Base-by-base conservation (phyloP, 2,329 filamentous ascomycete genomes). In the Sclerotiophoma versabilis region DNA sequence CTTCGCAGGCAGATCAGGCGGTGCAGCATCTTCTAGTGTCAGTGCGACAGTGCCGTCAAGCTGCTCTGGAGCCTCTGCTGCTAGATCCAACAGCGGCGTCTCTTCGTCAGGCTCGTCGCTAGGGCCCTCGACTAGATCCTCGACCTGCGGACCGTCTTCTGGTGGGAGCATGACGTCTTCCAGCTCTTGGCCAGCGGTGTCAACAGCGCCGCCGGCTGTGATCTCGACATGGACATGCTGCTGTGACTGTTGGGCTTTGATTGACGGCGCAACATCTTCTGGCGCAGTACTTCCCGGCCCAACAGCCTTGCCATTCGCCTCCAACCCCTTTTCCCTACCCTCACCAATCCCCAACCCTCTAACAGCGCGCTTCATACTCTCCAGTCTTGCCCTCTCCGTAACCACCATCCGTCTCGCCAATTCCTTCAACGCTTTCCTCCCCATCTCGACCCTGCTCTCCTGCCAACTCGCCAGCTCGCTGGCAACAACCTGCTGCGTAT, bases 401-500 rank as follows among this genome's bases (percentile, higher is more conserved):
- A 96, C 85, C 22, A 98, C 80, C 83, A 93, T 92, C 26, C 86
- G 85, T 68, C 82, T 84, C 15, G 90, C 93, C 64, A 96, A 85
- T 39, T 92, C 87, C 61, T 83, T 85, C 57, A 97, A 84, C 23
- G 91, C 90, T 54, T 84, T 84, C 57, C 87, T 81, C 1, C 90
- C 92, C 77, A 91, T 86, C 66, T 84, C 86, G 62, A 92, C 91
- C 68, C 96, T 87, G 78, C 92, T 85, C 33, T 96, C 92, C 69
- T 96, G 93, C 92, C 95, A 99, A 14, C 91, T 92, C 0, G 95
- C 95, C 50, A 99, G 76, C 77, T 99, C 95, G 1, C 87, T 84
- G 6, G 96, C 93, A 20, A 98, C 93, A 12, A 93, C 92, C 74
- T 96, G 91, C 77, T 97, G 93, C 41, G 93, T 96, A 74, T 95